Percentiles rank a stretch among this genome's conserved stretches.
Conservation (phyloP, 345 rosid species). For the Theobroma cacao region DNA sequence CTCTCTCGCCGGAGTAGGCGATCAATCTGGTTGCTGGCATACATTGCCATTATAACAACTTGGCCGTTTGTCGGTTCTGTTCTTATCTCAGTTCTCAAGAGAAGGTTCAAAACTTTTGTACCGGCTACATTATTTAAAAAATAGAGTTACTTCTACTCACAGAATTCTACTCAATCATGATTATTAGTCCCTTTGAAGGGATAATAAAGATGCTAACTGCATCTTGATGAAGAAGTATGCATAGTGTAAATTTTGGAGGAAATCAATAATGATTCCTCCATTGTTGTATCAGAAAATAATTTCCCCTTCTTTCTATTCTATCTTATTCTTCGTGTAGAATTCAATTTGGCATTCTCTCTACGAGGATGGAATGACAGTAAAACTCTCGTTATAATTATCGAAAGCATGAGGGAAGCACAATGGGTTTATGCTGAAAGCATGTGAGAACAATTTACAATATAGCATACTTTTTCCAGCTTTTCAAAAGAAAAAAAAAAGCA, state of each 20-base stretch:
- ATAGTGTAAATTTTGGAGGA: neutral
- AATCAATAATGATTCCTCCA: neutral
- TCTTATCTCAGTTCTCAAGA: constrained; percentile 30
- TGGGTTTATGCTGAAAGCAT: too few species aligned
- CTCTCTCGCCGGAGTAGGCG: constrained; percentile 26
- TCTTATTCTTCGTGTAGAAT: too few species aligned
- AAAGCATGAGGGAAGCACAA: too few species aligned
- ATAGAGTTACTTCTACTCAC: neutral
- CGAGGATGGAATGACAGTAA: too few species aligned
- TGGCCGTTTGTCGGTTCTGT: constrained; percentile 47
- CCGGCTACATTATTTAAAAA: constrained; percentile 19
- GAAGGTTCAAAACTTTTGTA: constrained; percentile 23
- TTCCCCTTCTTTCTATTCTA: too few species aligned
- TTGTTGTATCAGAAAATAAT: neutral
- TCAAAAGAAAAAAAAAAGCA: too few species aligned
- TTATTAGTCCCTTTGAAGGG: neutral
- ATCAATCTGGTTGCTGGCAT: constrained; percentile 41
- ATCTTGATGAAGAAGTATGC: neutral
- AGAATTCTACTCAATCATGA: neutral
- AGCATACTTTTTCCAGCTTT: too few species aligned
- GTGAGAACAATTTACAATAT: too few species aligned
- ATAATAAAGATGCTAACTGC: neutral
- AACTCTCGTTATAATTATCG: too few species aligned
- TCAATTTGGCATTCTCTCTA: too few species aligned
- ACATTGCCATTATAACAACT: constrained; percentile 34